Percentiles rank a stretch among this genome's conserved stretches.
Evolutionary conservation across 305 asterid species (phyloP).

Genomic region (Fraxinus platypoda): DNA sequence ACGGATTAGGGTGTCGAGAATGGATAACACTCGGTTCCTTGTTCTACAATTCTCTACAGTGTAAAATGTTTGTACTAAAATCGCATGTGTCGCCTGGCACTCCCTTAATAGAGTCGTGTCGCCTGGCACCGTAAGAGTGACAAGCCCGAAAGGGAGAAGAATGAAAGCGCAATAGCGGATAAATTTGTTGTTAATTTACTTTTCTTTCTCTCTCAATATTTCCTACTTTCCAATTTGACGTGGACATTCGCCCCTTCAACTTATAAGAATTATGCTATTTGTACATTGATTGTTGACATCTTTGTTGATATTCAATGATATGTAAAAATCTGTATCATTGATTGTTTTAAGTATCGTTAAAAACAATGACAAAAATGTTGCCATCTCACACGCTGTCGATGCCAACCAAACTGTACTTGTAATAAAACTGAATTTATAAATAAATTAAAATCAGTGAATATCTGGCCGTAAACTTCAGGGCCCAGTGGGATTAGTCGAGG

Average conservation of each 20-base stretch:
- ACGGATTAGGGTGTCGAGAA: conserved; percentile 20
- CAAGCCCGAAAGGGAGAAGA: neutral
- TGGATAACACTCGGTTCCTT: conserved; percentile 23
- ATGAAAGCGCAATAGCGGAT: neutral
- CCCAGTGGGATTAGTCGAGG: no score
- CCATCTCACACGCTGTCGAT: no score
- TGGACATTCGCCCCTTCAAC: neutral
- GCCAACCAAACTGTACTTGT: neutral
- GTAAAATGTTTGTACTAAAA: neutral
- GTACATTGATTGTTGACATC: neutral
- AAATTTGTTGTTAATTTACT: neutral
- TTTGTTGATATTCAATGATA: neutral
- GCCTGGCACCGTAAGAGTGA: neutral
- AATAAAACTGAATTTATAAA: neutral
- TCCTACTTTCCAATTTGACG: neutral
- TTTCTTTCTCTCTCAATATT: neutral
- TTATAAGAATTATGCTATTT: neutral
- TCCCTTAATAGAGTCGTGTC: neutral
- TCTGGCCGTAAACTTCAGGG: no score
- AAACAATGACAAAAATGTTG: neutral
- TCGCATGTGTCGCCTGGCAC: neutral
- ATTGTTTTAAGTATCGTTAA: no score
- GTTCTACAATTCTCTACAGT: conserved; percentile 22
- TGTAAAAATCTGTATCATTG: no score
- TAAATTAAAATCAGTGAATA: neutral